Evolutionary conservation across 176 grass and related monocot species (phyloP), one percentile per base, ranked within the genome.

Genomic region (Areca catechu): DNA sequence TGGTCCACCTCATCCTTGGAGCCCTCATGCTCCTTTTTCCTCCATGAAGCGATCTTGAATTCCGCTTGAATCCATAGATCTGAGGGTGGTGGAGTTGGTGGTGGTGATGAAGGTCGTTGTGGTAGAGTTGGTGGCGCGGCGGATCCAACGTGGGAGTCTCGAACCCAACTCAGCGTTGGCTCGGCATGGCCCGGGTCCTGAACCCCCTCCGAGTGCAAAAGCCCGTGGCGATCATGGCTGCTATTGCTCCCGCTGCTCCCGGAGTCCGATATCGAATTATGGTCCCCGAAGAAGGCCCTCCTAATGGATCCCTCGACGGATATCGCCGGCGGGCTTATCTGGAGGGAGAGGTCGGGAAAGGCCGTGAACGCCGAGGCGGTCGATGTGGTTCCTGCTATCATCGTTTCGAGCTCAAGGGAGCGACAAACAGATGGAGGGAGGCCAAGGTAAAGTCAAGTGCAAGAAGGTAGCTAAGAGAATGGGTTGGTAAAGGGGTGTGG

Each of bases 1-100:
- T 97, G 17, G 92, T 97, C 92, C 92, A 97, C 76, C 92, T 68
- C 92, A 97, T 97, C 70, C 92, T 88, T 19, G 92, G 86, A 19
- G 92, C 86, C 21, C 92, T 88, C 10, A 80, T 74, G 71, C 68
- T 91, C 79, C 84, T 91, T 73, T 88, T 97, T 12, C 71, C 21
- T 1, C 73, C 22, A 1, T 57, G 72, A 21, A 47, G 60, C 56
- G 92, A 60, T 72, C 77, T 73, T 12, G 66, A 72, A 75, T 55
- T 80, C 70, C 89, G 77, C 75, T 91, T 97, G 49, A 91, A 82
- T 29, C 53, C 74, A 17, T 84, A 82, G 78, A 91, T 87, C 64
- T 91, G 86, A 61, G 68, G 74, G 62, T 73, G 60, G n/a, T 88
- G 76, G 22, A 77, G 65, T 58, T 78, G 74, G 49, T 30, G 24